A percentile compares a stretch with the other conserved stretches of the same genome.
phyloP scores from a whole-genome alignment of 2,329 filamentous ascomycete species.

The Lachnellula willkommii region DNA sequence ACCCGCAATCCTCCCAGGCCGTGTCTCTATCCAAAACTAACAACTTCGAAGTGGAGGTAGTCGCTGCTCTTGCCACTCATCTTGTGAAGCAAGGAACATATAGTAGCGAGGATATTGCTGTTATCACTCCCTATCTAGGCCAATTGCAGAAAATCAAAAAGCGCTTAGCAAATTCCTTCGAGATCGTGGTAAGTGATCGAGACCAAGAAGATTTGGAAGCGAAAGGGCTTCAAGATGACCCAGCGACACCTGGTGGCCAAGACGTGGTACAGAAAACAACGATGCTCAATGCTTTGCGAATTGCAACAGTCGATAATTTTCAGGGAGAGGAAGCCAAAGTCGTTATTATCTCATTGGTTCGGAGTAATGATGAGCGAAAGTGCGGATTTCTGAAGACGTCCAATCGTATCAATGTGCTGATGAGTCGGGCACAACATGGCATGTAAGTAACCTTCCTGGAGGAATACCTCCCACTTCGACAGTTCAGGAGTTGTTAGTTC shows the following conservation, averaged over 20 bases:
- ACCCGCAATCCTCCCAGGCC: slow-evolving; percentile 47
- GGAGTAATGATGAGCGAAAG: slow-evolving; percentile 55
- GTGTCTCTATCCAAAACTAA: slow-evolving; percentile 58
- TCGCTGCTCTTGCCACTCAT: slow-evolving; percentile 56
- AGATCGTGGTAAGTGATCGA: slow-evolving; percentile 59
- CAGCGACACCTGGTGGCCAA: slow-evolving; percentile 7
- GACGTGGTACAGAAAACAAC: slow-evolving; percentile 35
- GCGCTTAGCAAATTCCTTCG: slow-evolving; percentile 44
- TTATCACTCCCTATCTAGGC: slow-evolving; percentile 61
- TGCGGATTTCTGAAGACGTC: slow-evolving; percentile 61
- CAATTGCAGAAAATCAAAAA: slow-evolving; percentile 49
- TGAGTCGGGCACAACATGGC: slow-evolving; percentile 61
- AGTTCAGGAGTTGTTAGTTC: too few species aligned
- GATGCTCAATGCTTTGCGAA: slow-evolving; percentile 28
- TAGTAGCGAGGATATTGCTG: slow-evolving; percentile 55
- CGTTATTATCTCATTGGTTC: slow-evolving; percentile 63
- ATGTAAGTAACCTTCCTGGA: slow-evolving; percentile 36
- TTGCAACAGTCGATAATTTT: slow-evolving; percentile 67
- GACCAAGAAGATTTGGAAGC: slow-evolving; percentile 50
- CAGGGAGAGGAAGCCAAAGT: slow-evolving; percentile 72
- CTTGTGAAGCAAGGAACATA: slow-evolving; percentile 62
- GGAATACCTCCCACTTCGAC: too few species aligned
- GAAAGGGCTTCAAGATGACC: slow-evolving; percentile 19
- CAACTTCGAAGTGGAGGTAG: slow-evolving; percentile 58
- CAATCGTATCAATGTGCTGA: slow-evolving; percentile 64